Percentiles rank a stretch among this genome's conserved stretches.
Evolutionary conservation across 352 stramenopile genomes (phyloP).

Genomic region (Phytophthora hibernalis): DNA sequence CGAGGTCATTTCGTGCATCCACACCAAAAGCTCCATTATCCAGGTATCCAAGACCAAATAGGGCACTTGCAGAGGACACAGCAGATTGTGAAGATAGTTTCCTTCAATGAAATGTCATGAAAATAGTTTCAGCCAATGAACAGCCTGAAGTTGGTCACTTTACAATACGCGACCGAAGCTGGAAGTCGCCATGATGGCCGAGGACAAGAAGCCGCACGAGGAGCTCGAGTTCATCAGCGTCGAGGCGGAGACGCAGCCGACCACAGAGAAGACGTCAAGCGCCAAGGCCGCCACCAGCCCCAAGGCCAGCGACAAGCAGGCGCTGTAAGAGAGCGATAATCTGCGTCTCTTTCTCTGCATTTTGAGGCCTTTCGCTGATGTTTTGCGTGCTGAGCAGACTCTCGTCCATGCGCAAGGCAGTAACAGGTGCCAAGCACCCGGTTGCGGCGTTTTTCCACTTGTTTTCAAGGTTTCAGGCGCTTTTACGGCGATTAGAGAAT

Average conservation of each 20-base stretch:
- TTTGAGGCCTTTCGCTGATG: constrained; percentile 8
- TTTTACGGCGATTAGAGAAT: neutral
- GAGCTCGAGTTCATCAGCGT: constrained; percentile 86
- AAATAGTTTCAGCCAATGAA: constrained; percentile 44
- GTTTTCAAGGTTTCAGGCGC: constrained; percentile 92
- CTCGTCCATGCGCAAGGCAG: constrained; percentile 71
- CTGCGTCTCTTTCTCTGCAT: neutral
- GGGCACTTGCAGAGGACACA: constrained; percentile 16
- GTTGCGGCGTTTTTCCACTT: constrained; percentile 96
- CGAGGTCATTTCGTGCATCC: constrained; percentile 90
- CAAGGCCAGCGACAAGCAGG: constrained; percentile 57
- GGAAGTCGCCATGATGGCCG: constrained; percentile 52
- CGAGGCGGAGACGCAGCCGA: constrained; percentile 38
- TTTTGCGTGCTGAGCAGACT: constrained; percentile 46
- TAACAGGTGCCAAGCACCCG: constrained; percentile 91
- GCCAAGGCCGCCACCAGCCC: constrained; percentile 25
- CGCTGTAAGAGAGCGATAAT: constrained; percentile 50
- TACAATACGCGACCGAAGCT: constrained; percentile 9
- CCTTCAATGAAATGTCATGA: constrained; percentile 26
- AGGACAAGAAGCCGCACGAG: constrained; percentile 70
- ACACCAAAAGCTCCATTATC: constrained; percentile 88
- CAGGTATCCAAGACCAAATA: constrained; percentile 85
- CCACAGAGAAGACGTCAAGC: constrained; percentile 14
- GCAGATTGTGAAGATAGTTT: constrained; percentile 32
- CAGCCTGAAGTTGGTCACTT: constrained; percentile 4